phyloP scores from a whole-genome alignment of 2,329 filamentous ascomycete species.

The Talaromyces sp. region DNA sequence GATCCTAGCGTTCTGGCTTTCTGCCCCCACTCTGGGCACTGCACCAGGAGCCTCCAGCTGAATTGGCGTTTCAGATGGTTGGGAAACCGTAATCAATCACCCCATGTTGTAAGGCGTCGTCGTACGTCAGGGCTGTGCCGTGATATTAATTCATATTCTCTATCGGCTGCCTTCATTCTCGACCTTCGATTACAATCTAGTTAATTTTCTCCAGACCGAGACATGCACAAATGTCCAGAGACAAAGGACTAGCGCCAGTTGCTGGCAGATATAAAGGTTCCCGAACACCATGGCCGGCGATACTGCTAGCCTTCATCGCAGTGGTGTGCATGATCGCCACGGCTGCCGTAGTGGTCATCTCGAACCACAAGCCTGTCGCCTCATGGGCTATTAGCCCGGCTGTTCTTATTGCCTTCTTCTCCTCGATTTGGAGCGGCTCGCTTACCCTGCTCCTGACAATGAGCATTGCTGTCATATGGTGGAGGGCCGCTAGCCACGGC shows the following conservation, averaged over 20 bases:
- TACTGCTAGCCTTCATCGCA: background rate
- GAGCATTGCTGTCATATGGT: background rate
- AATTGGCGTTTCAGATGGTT: background rate
- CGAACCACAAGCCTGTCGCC: background rate
- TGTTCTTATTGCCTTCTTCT: slow-evolving; percentile 1
- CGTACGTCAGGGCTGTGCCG: background rate
- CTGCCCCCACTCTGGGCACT: background rate
- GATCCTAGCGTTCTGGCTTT: background rate
- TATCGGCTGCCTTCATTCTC: background rate
- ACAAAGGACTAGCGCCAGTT: background rate
- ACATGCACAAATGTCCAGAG: background rate
- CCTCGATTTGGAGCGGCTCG: background rate
- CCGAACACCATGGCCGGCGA: background rate
- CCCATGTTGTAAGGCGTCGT: background rate
- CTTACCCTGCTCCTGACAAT: background rate
- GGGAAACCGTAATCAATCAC: background rate
- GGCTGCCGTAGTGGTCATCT: background rate
- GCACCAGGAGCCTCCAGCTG: background rate
- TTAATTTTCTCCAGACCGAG: background rate
- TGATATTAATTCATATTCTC: background rate
- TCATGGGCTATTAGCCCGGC: background rate
- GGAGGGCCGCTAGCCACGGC: background rate
- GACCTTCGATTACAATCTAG: background rate
- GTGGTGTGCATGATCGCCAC: background rate
- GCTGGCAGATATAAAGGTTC: background rate